Conservation (phyloP, 306 rosid species). For the Acacia acuminata region DNA sequence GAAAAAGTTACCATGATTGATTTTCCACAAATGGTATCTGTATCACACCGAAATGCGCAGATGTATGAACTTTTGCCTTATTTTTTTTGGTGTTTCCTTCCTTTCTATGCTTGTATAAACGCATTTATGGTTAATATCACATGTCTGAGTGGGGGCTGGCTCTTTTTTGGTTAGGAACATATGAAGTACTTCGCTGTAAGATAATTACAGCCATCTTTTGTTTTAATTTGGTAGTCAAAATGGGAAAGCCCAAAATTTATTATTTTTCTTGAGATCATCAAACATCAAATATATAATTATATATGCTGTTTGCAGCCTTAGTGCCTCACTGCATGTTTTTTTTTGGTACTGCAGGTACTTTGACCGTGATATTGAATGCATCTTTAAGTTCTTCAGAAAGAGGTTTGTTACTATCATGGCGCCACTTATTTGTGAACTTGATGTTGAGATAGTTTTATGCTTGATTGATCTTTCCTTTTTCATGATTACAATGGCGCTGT, state of each 20-base stretch:
- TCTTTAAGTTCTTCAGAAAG: slow-evolving; percentile 83
- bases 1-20: slow-evolving; percentile 88
- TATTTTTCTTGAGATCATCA: background rate
- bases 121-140: background rate
- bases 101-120: slow-evolving; percentile 13
- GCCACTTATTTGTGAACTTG: slow-evolving; percentile 18
- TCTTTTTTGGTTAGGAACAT: slow-evolving; percentile 15
- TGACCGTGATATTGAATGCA: slow-evolving; percentile 93
- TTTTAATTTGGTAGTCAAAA: background rate
- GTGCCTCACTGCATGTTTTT: slow-evolving; percentile 13
- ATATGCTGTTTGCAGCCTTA: slow-evolving; percentile 17
- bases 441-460: background rate
- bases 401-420: slow-evolving; percentile 52
- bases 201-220: background rate
- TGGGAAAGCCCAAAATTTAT: slow-evolving; percentile 6
- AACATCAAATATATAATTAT: background rate
- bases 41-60: slow-evolving; percentile 85
- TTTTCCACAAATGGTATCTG: slow-evolving; percentile 96
- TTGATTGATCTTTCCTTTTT: background rate
- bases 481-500: background rate
- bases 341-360: slow-evolving; percentile 77
- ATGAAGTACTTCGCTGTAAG: background rate
- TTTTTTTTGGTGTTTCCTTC: background rate
- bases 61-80: slow-evolving; percentile 60
- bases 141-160: background rate